A percentile compares a stretch with the other conserved stretches of the same genome.
These are phyloP conservation scores for Starmera pachycereana DNA, from an alignment of 805 yeast genomes.

Conservation along the genomic window DNA sequence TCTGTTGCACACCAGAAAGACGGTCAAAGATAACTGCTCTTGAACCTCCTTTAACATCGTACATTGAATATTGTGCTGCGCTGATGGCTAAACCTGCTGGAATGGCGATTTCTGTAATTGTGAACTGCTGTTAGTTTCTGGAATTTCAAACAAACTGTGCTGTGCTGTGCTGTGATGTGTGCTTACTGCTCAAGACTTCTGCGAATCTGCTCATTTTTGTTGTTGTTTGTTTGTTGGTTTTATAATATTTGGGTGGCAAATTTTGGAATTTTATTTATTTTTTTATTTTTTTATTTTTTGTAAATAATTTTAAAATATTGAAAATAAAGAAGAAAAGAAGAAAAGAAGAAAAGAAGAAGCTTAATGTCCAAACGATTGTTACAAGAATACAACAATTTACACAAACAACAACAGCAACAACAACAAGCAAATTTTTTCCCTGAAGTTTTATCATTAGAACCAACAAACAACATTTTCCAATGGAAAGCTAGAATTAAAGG, in stretches of 20 bases:
- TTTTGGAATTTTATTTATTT: too few relatives aligned
- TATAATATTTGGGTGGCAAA: too few relatives aligned
- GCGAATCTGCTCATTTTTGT: neutral
- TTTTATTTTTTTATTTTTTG: neutral
- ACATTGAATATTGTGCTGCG: slow-evolving; percentile 73
- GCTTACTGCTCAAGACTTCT: slow-evolving; percentile 4
- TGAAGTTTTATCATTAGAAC: slow-evolving; percentile 32
- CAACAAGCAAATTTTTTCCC: neutral
- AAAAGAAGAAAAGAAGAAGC: too few relatives aligned
- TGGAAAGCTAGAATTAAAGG: slow-evolving; percentile 48
- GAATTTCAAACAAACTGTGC: too few relatives aligned
- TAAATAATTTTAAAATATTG: slow-evolving; percentile 4
- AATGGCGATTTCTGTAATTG: slow-evolving; percentile 42
- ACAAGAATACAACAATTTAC: slow-evolving; percentile 24
- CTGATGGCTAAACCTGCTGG: slow-evolving; percentile 64
- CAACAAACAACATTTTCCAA: slow-evolving; percentile 35
- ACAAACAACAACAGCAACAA: slow-evolving; percentile 5
- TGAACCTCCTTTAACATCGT: slow-evolving; percentile 93
- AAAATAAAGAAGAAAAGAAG: neutral
- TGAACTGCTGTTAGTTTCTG: slow-evolving; percentile 15
- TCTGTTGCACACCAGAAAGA: slow-evolving; percentile 73
- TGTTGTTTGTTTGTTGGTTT: neutral
- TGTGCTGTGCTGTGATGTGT: too few relatives aligned
- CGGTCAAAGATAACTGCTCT: slow-evolving; percentile 95
- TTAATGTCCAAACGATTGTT: slow-evolving; percentile 22